Percentiles rank a stretch among this genome's conserved stretches.
Evolutionary conservation across 345 rosid species (phyloP).

Genomic region (Stellera chamaejasme): DNA sequence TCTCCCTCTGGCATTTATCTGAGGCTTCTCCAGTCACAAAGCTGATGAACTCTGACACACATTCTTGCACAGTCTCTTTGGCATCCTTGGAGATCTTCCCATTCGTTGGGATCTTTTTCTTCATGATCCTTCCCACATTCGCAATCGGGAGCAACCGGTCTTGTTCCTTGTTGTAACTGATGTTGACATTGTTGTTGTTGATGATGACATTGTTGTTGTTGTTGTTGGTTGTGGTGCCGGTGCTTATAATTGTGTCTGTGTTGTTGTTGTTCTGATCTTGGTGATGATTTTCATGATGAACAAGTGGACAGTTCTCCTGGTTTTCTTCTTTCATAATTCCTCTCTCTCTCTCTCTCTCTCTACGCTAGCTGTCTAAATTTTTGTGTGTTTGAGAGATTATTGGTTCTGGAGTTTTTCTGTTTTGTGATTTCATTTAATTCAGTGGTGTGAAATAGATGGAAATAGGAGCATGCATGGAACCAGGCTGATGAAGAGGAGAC

Average conservation of each 20-base stretch:
- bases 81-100: slow-evolving; percentile 73
- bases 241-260: neutral
- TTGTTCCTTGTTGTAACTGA: slow-evolving; percentile 42
- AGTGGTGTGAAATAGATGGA: slow-evolving; percentile 19
- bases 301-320: slow-evolving; percentile 30
- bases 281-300: slow-evolving; percentile 25
- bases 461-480: slow-evolving; percentile 29
- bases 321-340: slow-evolving; percentile 48
- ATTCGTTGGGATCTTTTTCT: slow-evolving; percentile 52
- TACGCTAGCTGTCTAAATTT: neutral
- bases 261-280: slow-evolving; percentile 19
- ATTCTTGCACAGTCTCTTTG: slow-evolving; percentile 68
- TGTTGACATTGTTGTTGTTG: slow-evolving; percentile 8
- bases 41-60: slow-evolving; percentile 71
- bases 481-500: slow-evolving; percentile 31
- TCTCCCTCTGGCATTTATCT: slow-evolving; percentile 63
- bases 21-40: slow-evolving; percentile 70
- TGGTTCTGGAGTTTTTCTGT: slow-evolving; percentile 11
- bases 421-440: neutral
- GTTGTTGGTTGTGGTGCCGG: neutral
- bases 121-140: slow-evolving; percentile 73
- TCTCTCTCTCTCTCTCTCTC: slow-evolving; percentile 5
- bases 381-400: slow-evolving; percentile 4
- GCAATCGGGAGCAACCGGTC: slow-evolving; percentile 68
- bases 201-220: slow-evolving; percentile 8